phyloP scores from a whole-genome alignment of 345 rosid genomes.

The Ailanthus altissimus region DNA sequence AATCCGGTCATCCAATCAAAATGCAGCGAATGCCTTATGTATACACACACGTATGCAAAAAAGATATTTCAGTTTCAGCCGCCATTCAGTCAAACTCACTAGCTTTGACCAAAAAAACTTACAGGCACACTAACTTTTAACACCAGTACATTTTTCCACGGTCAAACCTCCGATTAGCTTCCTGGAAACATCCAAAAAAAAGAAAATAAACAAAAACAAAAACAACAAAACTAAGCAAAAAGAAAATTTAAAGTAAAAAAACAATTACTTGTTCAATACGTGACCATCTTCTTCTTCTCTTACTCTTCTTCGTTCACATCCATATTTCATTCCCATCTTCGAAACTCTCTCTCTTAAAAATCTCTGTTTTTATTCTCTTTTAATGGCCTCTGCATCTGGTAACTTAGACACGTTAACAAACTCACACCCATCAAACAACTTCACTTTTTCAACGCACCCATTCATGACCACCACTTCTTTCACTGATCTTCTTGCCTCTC shows the following conservation, averaged over 20 bases:
- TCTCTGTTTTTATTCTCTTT: not conserved
- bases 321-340: not conserved
- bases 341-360: not conserved
- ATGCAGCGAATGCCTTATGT: no score
- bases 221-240: not conserved
- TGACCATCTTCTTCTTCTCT: constrained; percentile 28
- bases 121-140: not conserved
- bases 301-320: constrained; percentile 1
- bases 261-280: constrained; percentile 20
- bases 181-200: constrained; percentile 23
- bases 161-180: constrained; percentile 26
- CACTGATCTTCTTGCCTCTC: constrained; percentile 55
- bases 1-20: no score
- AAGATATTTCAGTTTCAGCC: constrained; percentile 25
- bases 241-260: not conserved
- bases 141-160: constrained; percentile 12
- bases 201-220: not conserved
- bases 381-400: constrained; percentile 47
- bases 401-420: constrained; percentile 40
- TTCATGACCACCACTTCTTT: constrained; percentile 51
- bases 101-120: constrained; percentile 28
- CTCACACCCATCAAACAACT: constrained; percentile 27
- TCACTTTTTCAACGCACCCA: constrained; percentile 34
- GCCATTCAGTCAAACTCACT: constrained; percentile 49
- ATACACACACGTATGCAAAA: not conserved